A percentile compares a stretch with the other conserved stretches of the same genome.
phyloP scores from a whole-genome alignment of 2,329 filamentous ascomycete genomes.

The Phyllachora maydis region DNA sequence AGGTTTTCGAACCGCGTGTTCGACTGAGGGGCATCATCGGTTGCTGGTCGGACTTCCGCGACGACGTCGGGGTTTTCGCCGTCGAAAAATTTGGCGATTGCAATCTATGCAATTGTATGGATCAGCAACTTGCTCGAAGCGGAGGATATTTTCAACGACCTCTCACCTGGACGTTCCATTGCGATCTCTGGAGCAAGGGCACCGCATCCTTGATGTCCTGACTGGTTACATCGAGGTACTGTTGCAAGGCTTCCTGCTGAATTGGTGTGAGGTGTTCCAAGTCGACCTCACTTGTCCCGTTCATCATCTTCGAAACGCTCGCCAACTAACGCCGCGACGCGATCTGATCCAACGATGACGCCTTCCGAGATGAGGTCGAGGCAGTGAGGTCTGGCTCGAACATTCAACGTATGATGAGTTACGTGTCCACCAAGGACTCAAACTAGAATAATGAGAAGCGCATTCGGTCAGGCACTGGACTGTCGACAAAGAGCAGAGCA shows the following conservation, averaged over 20 bases:
- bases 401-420: too few relatives aligned
- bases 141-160: too few relatives aligned
- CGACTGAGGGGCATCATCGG: slow-evolving; percentile 36
- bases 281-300: too few relatives aligned
- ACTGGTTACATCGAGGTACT: slow-evolving; percentile 74
- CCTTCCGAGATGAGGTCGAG: too few relatives aligned
- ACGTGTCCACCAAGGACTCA: too few relatives aligned
- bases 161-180: slow-evolving; percentile 85
- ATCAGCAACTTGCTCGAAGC: not conserved
- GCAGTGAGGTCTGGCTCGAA: too few relatives aligned
- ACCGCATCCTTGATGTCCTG: slow-evolving; percentile 61
- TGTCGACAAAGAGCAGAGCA: too few relatives aligned
- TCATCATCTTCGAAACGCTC: too few relatives aligned
- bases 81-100: slow-evolving; percentile 94
- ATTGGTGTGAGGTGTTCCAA: slow-evolving; percentile 49
- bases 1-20: slow-evolving; percentile 54
- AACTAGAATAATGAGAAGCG: too few relatives aligned
- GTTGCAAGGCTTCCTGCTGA: slow-evolving; percentile 71
- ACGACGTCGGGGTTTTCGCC: slow-evolving; percentile 72
- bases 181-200: slow-evolving; percentile 59
- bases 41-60: slow-evolving; percentile 50
- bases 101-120: slow-evolving; percentile 52
- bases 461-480: too few relatives aligned
- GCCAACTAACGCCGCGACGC: too few relatives aligned
- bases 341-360: too few relatives aligned